Evolutionary conservation across 2,329 filamentous ascomycete species (phyloP), one percentile per base, ranked within the genome.

Genomic region (Paecilomyces sp.): DNA sequence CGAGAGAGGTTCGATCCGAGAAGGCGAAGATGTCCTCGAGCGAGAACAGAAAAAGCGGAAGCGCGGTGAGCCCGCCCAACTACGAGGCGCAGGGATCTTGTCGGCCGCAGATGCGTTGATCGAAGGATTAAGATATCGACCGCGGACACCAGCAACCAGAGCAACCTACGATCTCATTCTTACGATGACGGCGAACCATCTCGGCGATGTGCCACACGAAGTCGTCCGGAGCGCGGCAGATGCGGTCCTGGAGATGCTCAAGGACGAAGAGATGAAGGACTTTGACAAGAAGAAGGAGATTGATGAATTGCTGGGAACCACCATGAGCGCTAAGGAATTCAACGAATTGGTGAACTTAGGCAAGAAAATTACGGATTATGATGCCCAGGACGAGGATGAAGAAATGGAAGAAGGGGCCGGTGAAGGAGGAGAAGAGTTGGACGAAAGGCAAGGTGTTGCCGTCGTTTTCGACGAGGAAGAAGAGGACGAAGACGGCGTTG

Each of bases 341-440:
- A 97, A 97, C 71, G 93, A 97, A 77, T 79, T 99, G 65, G 88
- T 97, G 58, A 99, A 97, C 71, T 80, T 99, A 52, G 91, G 92
- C 64, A 99, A 99, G 80, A 99, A 99, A 78, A 96, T 99, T 64
- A 99, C 94, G 56, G 94, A 99, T 74, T 99, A 97, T 75, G 90
- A 97, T 75, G 90, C 90, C 47, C 92, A 97, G 72, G 93, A 97
- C 65, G 94, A 97, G 33, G 92, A 97, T 63, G 93, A 96, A 65
- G 88, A 92, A 60, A 90, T 91, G 80, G 88, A 85, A 31, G 87
- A 88, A 68, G 88, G 85, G 30, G 83, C 80, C 24, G 85, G 80
- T 18, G 90, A 84, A 59, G 86, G 88, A 54, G 88, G 78, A 28
- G 82, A 85, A 31, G 92, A 97, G 72, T 85, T 97, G 56, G 94